phyloP scores from a whole-genome alignment of 2,329 filamentous ascomycete species.

The Purpureocillium lavendulum region DNA sequence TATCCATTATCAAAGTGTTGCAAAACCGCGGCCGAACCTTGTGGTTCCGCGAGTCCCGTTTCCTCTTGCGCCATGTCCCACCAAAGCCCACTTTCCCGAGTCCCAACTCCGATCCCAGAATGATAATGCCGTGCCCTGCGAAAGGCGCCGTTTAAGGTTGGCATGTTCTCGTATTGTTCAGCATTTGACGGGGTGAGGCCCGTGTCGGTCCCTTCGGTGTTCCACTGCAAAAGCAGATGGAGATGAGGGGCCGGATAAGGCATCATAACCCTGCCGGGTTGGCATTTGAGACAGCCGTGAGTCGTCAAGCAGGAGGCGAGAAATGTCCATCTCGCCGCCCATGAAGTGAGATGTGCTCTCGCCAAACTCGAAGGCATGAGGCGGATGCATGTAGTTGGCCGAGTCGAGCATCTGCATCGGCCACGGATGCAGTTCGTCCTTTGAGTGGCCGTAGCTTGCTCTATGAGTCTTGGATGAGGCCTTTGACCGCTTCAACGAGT shows the following conservation, averaged over 20 bases:
- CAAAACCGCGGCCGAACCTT: not conserved
- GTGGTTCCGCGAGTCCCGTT: not conserved
- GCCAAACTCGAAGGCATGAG: slow-evolving; percentile 33
- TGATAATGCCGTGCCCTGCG: not conserved
- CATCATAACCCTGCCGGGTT: slow-evolving; percentile 17
- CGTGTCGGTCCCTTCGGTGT: slow-evolving; percentile 10
- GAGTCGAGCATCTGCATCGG: slow-evolving; percentile 25
- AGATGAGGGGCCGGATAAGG: slow-evolving; percentile 14
- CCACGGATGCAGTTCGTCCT: slow-evolving; percentile 40
- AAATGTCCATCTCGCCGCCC: slow-evolving; percentile 54
- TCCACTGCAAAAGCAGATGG: slow-evolving; percentile 10
- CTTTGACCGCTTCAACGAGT: slow-evolving; percentile 31
- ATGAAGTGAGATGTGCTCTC: slow-evolving; percentile 32
- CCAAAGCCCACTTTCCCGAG: slow-evolving; percentile 1
- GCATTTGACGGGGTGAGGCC: slow-evolving; percentile 9
- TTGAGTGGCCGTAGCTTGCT: slow-evolving; percentile 30
- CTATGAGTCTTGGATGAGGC: slow-evolving; percentile 29
- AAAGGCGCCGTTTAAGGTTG: not conserved
- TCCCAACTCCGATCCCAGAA: slow-evolving; percentile 6
- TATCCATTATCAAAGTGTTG: no score
- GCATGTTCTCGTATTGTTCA: slow-evolving; percentile 1
- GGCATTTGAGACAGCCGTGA: slow-evolving; percentile 19
- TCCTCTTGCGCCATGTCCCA: slow-evolving; percentile 3
- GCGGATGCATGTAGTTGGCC: slow-evolving; percentile 13
- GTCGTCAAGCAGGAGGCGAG: slow-evolving; percentile 50